A percentile compares a stretch with the other conserved stretches of the same genome.
phyloP scores from a whole-genome alignment of 2,329 filamentous ascomycete genomes.

The Xylaria sp. region DNA sequence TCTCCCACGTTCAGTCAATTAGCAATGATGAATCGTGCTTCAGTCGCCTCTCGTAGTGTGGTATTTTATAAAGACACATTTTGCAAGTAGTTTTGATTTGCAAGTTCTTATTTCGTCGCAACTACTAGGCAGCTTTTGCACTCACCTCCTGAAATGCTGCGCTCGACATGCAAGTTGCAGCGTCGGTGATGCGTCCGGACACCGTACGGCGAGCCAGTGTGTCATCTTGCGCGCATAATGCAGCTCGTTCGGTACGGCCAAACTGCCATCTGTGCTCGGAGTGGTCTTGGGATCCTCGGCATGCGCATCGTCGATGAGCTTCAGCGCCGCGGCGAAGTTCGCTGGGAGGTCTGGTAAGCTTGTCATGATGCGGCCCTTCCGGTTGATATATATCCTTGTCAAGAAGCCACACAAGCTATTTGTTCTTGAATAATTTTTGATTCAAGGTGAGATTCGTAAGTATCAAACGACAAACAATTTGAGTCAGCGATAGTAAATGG shows the following conservation, averaged over 20 bases:
- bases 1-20: not conserved
- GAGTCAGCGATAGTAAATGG: constrained; percentile 7
- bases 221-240: constrained; percentile 86
- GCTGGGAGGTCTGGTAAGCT: constrained; percentile 50
- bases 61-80: not conserved
- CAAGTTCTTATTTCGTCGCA: not conserved
- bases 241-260: constrained; percentile 75
- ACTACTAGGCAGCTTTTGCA: not conserved
- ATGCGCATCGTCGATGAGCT: constrained; percentile 79
- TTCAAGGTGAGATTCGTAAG: not conserved
- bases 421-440: not conserved
- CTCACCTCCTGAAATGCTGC: constrained; percentile 79
- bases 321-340: constrained; percentile 64
- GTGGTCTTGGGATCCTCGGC: constrained; percentile 70
- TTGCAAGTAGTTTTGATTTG: not conserved
- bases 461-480: not conserved
- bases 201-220: constrained; percentile 70
- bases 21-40: constrained; percentile 7
- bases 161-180: constrained; percentile 82
- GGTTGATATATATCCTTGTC: not conserved
- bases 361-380: constrained; percentile 20
- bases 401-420: not conserved
- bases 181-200: constrained; percentile 70
- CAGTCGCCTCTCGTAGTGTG: not conserved
- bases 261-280: constrained; percentile 50